phyloP scores from a whole-genome alignment of 352 stramenopile species.

The Pythium aphanidermatum region DNA sequence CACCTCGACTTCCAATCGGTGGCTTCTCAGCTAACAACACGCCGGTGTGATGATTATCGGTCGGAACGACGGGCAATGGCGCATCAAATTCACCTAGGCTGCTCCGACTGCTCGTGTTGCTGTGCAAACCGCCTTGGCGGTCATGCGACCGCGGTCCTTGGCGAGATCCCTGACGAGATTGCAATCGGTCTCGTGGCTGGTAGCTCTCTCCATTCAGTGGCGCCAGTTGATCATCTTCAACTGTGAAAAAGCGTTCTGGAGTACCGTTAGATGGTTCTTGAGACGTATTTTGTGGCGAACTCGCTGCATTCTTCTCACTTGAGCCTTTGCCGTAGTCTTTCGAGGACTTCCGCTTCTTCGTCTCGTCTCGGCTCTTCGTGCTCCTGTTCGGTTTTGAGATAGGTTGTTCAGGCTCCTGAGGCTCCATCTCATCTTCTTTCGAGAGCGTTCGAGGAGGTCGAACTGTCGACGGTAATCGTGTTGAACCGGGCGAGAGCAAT shows the following conservation, averaged over 20 bases:
- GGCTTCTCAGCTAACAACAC: slow-evolving; percentile 21
- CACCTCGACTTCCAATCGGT: slow-evolving; percentile 15
- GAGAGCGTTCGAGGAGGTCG: slow-evolving; percentile 18
- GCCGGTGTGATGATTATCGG: neutral
- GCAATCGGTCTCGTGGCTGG: slow-evolving; percentile 61
- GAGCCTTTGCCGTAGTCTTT: slow-evolving; percentile 24
- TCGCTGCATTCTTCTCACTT: slow-evolving; percentile 1
- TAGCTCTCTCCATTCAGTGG: slow-evolving; percentile 41
- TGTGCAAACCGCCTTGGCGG: slow-evolving; percentile 3
- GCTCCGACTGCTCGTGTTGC: slow-evolving; percentile 19
- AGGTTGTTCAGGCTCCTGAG: slow-evolving; percentile 4
- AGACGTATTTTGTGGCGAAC: too few species aligned
- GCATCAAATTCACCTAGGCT: slow-evolving; percentile 45
- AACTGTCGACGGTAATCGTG: slow-evolving; percentile 30
- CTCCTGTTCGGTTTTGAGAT: slow-evolving; percentile 1
- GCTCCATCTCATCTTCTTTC: slow-evolving; percentile 3
- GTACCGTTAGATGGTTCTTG: neutral
- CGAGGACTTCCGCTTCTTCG: slow-evolving; percentile 33
- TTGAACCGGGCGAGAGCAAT: slow-evolving; percentile 22
- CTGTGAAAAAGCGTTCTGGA: slow-evolving; percentile 18
- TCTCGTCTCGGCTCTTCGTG: too few species aligned
- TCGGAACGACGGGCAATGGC: neutral
- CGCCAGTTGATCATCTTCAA: slow-evolving; percentile 32
- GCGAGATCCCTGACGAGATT: slow-evolving; percentile 67
- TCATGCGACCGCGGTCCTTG: slow-evolving; percentile 36